Evolutionary conservation across 1,139 yeast genomes (phyloP), one percentile per base, ranked within the genome.

Genomic region (Pichia sp.): DNA sequence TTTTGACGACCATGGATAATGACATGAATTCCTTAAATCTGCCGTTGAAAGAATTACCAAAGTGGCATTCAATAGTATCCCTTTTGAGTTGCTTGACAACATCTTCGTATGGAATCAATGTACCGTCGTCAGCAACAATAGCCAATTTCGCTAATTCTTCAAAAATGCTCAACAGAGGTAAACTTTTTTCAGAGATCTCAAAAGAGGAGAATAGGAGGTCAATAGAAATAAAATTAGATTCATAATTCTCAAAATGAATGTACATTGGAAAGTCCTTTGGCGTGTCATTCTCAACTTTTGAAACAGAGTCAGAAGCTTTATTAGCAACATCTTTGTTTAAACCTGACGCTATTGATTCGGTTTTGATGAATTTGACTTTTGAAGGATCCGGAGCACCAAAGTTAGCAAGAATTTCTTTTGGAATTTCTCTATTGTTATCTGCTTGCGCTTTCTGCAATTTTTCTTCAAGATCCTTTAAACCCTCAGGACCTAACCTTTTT

Each of bases 221-320:
- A 26, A 90, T 75, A n/a, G 87, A 82, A 29, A 89, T 81, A 68
- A 93, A 93, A 64, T 87, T 84, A 1, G 97, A 88, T 54, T 83
- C 79, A 67, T 81, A 87, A 59, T 85, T 81, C 70, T 93, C 97
- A 63, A 87, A 79, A 66, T 90, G 95, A 54, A 90, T 70, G 60
- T 82, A 85, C 44, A 90, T 69, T 7, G 95, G 92, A 61, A 85
- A 78, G 42, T 77, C 72, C 0, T 63, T 60, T 8, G 85, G 84
- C 1, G 76, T 66, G 59, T 78, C 81, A 1, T 63, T 61, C 53
- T 69, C 65, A 44, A 81, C 65, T 5, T 61, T 63, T 50, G 70
- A 65, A 23, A 67, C 62, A 10, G 71, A 66, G 23, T 70, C 63
- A 4, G 60, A 49, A 4, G 57, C 13, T 15, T 50, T 32, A 49